Conservation (phyloP, 2,329 filamentous ascomycete genomes). For the Alternaria triticimaculans region DNA sequence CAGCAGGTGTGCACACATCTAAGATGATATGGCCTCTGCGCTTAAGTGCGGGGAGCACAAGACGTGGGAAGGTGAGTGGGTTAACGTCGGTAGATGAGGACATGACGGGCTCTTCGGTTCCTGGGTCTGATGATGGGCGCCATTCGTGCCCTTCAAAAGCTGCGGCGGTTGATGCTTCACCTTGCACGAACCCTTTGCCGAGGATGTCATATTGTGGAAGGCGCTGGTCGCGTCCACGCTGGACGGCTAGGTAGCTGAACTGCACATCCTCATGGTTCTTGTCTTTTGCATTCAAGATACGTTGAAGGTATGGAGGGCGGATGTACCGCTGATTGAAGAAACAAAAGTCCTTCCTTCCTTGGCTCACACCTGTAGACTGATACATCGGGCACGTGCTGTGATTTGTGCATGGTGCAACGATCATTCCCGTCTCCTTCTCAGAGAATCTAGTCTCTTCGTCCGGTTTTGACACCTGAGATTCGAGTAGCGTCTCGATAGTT, state of each 20-base stretch:
- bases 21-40: conserved; percentile 85
- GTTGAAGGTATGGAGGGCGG: conserved; percentile 81
- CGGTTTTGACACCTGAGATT: conserved; percentile 52
- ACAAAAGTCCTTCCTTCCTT: conserved; percentile 86
- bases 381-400: conserved; percentile 92
- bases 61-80: conserved; percentile 75
- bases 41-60: conserved; percentile 83
- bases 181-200: conserved; percentile 53
- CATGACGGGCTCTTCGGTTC: conserved; percentile 36
- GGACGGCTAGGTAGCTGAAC: conserved; percentile 88
- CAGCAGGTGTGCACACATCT: conserved; percentile 87
- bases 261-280: conserved; percentile 89
- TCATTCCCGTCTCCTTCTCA: conserved; percentile 66
- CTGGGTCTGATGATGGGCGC: conserved; percentile 13
- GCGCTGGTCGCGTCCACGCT: conserved; percentile 72
- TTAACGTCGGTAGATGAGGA: conserved; percentile 42
- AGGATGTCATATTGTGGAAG: conserved; percentile 39
- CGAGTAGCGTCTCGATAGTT: conserved; percentile 46
- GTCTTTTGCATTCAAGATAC: conserved; percentile 70
- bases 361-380: conserved; percentile 68
- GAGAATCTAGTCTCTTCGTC: conserved; percentile 41
- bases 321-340: conserved; percentile 90
- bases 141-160: conserved; percentile 75
- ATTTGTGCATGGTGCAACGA: conserved; percentile 78
- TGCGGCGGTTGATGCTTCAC: conserved; percentile 63